Percentiles rank a stretch among this genome's conserved stretches.
These are phyloP conservation scores for Botrytis elliptica DNA, from an alignment of 2,329 filamentous ascomycete genomes.

Conservation along the genomic window DNA sequence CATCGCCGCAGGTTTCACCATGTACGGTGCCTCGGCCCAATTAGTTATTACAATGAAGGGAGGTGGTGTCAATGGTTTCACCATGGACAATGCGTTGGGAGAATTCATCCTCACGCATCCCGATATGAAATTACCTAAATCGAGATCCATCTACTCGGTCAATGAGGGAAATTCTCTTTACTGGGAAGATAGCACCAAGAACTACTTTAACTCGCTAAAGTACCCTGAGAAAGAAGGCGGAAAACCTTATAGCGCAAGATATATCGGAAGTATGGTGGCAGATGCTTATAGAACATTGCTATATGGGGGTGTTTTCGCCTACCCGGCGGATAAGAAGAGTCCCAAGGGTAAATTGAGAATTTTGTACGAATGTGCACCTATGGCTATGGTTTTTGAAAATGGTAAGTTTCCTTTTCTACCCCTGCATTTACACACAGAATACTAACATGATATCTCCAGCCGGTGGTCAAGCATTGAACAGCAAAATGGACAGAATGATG, in stretches of 20 bases:
- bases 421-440: not conserved
- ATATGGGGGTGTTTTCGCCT: constrained; percentile 96
- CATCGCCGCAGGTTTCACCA: constrained; percentile 95
- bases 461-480: constrained; percentile 88
- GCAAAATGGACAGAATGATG: constrained; percentile 87
- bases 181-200: constrained; percentile 85
- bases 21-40: constrained; percentile 97
- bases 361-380: constrained; percentile 96
- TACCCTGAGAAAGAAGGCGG: constrained; percentile 63
- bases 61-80: constrained; percentile 93
- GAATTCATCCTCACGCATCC: constrained; percentile 99
- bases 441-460: constrained; percentile 51
- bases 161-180: constrained; percentile 98
- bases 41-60: constrained; percentile 96
- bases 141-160: constrained; percentile 88
- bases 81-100: constrained; percentile 90
- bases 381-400: constrained; percentile 99
- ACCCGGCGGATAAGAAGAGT: constrained; percentile 96
- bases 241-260: constrained; percentile 92
- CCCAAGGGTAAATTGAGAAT: constrained; percentile 98
- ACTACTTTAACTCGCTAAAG: constrained; percentile 90
- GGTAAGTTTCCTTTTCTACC: constrained; percentile 54
- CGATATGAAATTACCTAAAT: constrained; percentile 81
- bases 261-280: constrained; percentile 98
- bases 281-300: constrained; percentile 94